Conservation (phyloP, 2,329 filamentous ascomycete species). For the Cladophialophora exuberans region DNA sequence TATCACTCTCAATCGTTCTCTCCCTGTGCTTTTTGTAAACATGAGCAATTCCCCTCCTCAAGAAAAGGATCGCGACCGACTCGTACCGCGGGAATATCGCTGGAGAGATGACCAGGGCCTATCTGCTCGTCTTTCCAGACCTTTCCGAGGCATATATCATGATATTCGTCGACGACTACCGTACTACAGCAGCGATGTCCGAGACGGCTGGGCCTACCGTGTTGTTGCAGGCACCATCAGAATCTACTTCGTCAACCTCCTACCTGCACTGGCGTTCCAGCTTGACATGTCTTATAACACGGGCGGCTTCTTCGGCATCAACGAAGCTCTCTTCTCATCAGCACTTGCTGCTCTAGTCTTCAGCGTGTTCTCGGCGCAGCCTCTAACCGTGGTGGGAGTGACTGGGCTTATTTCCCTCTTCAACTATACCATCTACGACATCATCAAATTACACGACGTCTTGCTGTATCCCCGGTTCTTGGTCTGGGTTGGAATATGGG, state of each 20-base stretch:
- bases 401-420: conserved; percentile 60
- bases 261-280: conserved; percentile 62
- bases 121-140: conserved; percentile 42
- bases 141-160: conserved; percentile 58
- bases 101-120: conserved; percentile 46
- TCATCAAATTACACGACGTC: conserved; percentile 54
- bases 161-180: conserved; percentile 57
- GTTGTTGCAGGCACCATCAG: conserved; percentile 59
- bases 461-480: conserved; percentile 58
- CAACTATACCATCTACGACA: conserved; percentile 65
- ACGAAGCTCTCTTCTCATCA: conserved; percentile 59
- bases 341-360: conserved; percentile 61
- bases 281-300: conserved; percentile 62
- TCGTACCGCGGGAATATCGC: too few relatives aligned
- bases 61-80: too few relatives aligned
- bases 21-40: too few relatives aligned
- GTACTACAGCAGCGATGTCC: conserved; percentile 60
- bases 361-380: conserved; percentile 56
- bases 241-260: conserved; percentile 61
- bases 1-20: too few relatives aligned
- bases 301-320: conserved; percentile 59
- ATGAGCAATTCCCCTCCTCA: too few relatives aligned
- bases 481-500: conserved; percentile 61
- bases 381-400: conserved; percentile 61
- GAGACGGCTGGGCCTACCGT: conserved; percentile 59